These are phyloP conservation scores for Saccharomyces hybrid DNA, from an alignment of 1,139 yeast genomes.

Conservation along the genomic window DNA sequence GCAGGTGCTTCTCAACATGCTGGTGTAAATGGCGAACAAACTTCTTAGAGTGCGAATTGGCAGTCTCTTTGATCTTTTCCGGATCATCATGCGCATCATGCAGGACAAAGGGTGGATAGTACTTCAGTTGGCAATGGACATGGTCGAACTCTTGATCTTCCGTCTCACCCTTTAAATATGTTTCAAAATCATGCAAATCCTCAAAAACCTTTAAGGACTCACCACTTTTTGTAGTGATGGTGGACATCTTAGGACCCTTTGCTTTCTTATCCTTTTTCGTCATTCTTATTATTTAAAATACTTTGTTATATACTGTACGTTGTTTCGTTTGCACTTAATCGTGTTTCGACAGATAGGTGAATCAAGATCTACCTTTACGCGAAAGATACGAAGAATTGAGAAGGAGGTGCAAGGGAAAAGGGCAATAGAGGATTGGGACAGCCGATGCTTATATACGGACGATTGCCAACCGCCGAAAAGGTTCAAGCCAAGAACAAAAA, in stretches of 20 bases:
- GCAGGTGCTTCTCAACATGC: slow-evolving; percentile 62
- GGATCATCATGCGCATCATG: slow-evolving; percentile 60
- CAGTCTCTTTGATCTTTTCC: slow-evolving; percentile 65
- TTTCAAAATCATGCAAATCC: slow-evolving; percentile 53
- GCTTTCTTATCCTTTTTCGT: slow-evolving; percentile 24
- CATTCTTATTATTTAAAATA: not conserved
- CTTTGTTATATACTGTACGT: not conserved
- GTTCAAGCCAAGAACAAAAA: not conserved
- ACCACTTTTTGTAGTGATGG: slow-evolving; percentile 24
- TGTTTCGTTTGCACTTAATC: not conserved
- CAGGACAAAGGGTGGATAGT: slow-evolving; percentile 66
- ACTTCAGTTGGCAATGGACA: slow-evolving; percentile 55
- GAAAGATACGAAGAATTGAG: not conserved
- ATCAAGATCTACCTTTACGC: not conserved
- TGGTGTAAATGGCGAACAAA: slow-evolving; percentile 69
- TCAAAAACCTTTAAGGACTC: slow-evolving; percentile 42
- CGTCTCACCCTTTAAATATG: slow-evolving; percentile 61
- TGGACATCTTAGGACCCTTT: slow-evolving; percentile 26
- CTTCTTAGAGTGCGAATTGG: slow-evolving; percentile 62
- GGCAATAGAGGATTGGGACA: not conserved
- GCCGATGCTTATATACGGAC: not conserved
- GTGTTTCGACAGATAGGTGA: not conserved
- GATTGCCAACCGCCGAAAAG: not conserved
- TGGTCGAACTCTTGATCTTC: slow-evolving; percentile 70
- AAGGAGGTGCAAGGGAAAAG: not conserved